phyloP scores from a whole-genome alignment of 148 eudicot genomes.

The Persicaria maculosa region DNA sequence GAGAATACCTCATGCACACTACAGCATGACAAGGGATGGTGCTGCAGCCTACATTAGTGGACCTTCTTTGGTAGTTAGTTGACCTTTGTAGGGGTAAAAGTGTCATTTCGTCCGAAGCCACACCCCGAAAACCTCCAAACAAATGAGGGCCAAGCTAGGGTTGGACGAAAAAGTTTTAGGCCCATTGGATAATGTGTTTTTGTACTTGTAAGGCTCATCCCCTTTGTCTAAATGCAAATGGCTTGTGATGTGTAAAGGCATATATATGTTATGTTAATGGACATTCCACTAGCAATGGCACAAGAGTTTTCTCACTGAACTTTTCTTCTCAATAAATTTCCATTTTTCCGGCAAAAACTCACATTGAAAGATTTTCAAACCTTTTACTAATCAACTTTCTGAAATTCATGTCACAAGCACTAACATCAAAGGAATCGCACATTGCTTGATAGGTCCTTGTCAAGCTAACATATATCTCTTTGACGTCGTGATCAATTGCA shows the following conservation, averaged over 20 bases:
- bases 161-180: background rate
- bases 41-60: background rate
- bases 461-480: background rate
- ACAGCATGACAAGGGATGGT: background rate
- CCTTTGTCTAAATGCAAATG: background rate
- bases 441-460: background rate
- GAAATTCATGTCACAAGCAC: background rate
- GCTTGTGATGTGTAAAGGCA: slow-evolving; percentile 3
- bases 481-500: background rate
- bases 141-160: background rate
- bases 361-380: no score
- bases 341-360: no score
- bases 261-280: background rate
- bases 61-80: background rate
- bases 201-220: background rate
- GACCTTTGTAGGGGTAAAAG: background rate
- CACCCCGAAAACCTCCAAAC: background rate
- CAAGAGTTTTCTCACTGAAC: background rate
- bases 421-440: background rate
- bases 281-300: background rate
- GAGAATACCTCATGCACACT: background rate
- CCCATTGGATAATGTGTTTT: background rate
- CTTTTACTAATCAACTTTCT: background rate
- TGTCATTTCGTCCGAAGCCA: background rate
- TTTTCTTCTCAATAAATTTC: no score